Percentiles rank a stretch among this genome's conserved stretches.
phyloP scores from a whole-genome alignment of 2,329 filamentous ascomycete species.

The Torrubiella hemipterigena region DNA sequence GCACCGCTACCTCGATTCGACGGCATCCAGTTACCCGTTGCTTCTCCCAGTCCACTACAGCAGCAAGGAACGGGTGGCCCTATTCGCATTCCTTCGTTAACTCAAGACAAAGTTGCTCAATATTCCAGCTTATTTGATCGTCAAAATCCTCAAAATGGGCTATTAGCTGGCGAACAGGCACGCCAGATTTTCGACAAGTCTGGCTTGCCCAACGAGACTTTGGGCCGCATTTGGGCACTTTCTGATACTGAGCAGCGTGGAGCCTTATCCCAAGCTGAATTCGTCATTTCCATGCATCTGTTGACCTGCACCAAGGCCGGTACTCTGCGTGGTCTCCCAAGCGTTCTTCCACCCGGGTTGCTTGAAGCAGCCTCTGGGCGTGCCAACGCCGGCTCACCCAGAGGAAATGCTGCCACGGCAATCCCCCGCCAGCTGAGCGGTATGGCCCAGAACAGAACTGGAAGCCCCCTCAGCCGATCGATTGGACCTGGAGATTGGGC shows the following conservation, averaged over 20 bases:
- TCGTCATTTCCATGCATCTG: conserved; percentile 96
- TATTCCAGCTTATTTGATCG: conserved; percentile 87
- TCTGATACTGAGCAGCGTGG: conserved; percentile 90
- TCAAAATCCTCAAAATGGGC: conserved; percentile 59
- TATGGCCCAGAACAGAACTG: conserved; percentile 49
- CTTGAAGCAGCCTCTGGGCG: conserved; percentile 82
- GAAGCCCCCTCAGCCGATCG: conserved; percentile 41
- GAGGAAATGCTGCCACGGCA: conserved; percentile 45
- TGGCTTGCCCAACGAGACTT: conserved; percentile 73
- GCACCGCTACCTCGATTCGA: conserved; percentile 91
- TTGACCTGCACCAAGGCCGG: conserved; percentile 85
- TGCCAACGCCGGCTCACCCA: conserved; percentile 35
- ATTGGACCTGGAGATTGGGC: conserved; percentile 55
- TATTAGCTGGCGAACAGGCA: conserved; percentile 74
- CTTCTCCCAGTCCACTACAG: conserved; percentile 36
- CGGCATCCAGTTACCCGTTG: conserved; percentile 41
- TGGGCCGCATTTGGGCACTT: conserved; percentile 94
- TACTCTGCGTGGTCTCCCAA: conserved; percentile 66
- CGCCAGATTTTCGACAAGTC: conserved; percentile 95
- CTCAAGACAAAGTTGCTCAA: conserved; percentile 78
- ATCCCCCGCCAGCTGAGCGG: conserved; percentile 80
- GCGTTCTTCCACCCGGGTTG: conserved; percentile 67
- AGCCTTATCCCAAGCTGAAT: conserved; percentile 75
- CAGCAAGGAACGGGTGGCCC: conserved; percentile 53
- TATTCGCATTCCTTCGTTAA: conserved; percentile 79